Evolutionary conservation across 1,139 yeast genomes (phyloP).

Genomic region (Eremothecium sinecaudum): DNA sequence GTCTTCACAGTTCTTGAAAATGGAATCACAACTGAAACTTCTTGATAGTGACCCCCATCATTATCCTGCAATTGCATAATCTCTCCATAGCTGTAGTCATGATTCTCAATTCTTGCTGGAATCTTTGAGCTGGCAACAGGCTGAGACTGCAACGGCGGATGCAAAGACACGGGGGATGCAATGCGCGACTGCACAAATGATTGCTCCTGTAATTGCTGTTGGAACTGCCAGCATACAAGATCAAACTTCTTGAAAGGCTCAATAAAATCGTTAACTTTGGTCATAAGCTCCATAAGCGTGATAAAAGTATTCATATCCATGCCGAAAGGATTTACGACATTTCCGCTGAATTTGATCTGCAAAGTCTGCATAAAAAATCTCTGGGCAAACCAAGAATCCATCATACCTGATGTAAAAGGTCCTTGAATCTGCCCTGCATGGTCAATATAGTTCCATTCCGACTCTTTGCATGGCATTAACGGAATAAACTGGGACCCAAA

Average conservation of each 20-base stretch:
- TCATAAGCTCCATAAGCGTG: constrained; percentile 21
- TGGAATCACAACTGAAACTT: constrained; percentile 24
- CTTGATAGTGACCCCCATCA: constrained; percentile 26
- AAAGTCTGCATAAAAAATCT: constrained; percentile 27
- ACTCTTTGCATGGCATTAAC: constrained; percentile 11
- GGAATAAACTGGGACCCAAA: constrained; percentile 5
- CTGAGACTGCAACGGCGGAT: constrained; percentile 1
- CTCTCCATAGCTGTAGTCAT: constrained; percentile 24
- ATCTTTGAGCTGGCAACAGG: not conserved
- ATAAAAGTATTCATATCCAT: constrained; percentile 21
- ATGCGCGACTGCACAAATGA: not conserved
- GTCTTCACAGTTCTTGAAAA: constrained; percentile 10
- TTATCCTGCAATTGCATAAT: constrained; percentile 18
- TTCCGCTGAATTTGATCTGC: constrained; percentile 14
- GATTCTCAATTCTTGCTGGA: constrained; percentile 5
- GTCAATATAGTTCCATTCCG: constrained; percentile 31
- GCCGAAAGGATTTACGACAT: constrained; percentile 22
- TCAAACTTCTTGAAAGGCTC: constrained; percentile 27
- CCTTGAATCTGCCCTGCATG: constrained; percentile 28
- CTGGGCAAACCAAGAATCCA: constrained; percentile 28
- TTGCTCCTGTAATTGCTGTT: constrained; percentile 5
- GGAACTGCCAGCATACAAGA: constrained; percentile 9
- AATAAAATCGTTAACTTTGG: constrained; percentile 19
- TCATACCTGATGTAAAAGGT: constrained; percentile 25
- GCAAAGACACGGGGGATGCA: constrained; percentile 1